Evolutionary conservation across 1,284 basidiomycete species (phyloP), one percentile per base, ranked within the genome.

Genomic region (Bondarzewia mesenterica): DNA sequence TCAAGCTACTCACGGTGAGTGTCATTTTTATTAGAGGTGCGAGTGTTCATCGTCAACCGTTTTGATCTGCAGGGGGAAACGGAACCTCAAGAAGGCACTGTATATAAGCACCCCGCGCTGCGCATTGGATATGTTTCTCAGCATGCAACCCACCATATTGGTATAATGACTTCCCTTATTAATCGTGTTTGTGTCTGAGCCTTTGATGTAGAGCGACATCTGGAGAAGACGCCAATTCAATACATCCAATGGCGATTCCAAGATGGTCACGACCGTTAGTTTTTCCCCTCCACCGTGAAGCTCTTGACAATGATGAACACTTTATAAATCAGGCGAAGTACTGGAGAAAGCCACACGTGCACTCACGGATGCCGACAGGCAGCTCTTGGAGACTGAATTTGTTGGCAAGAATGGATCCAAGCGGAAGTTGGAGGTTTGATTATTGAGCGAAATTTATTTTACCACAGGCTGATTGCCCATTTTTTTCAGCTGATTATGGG

Each of bases 231-330:
- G 7, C 90, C 93, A 18, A 90, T 95, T 52, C 86, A 87, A 52
- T 97, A 97, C 64, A 96, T 97, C 60, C 92, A 95, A 70, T 99
- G 95, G 95, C 89, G 95, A 60, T 99, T 94, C 82, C 94, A 98
- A 69, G 94, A 97, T 66, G 96, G 95, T 43, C 90, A 96, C 68
- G 95, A 99, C 75, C 89, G 94, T 84, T 75, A 56, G 83, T 73
- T 36, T 49, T 15, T 7, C 8, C 15, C 8, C 22, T 29, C 44
- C 52, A 14, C 47, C 52, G 12, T 35, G n/a, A 23, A 26, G 39
- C 7, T 40, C 36, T 46, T 20, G 45, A 29, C 29, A 29, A 40
- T 51, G 16, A 46, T 51, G 18, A 53, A 38, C 55, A 35, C 52
- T 46, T 40, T 49, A 46, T 29, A 47, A 44, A 50, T 47, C 57